Evolutionary conservation across 345 rosid genomes (phyloP), one percentile per base, ranked within the genome.

Genomic region (Sapria himalayana): DNA sequence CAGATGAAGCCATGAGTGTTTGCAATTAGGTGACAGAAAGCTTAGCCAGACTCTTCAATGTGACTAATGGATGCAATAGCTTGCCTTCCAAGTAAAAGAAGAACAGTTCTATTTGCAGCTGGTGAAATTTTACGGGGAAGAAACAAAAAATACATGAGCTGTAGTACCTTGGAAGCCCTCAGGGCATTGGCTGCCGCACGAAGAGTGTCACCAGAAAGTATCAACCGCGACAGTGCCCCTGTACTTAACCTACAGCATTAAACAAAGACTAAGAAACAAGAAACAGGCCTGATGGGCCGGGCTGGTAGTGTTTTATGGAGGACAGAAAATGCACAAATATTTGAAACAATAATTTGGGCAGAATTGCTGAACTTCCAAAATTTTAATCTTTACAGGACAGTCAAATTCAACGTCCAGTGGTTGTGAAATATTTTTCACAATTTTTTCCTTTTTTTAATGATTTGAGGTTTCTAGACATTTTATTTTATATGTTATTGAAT

Each of bases 171-270:
- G 39, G 77, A 62, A 48, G 60, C 54, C 56, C 98, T 69, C 47
- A 79, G 57, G 42, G 71, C 81, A 53, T 82, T 89, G 21, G 73
- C 93, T 3, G 84, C 84, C 70, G 64, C 52, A 31, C 93, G 63
- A 47, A 89, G 91, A 62, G 79, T 59, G 58, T 79, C 95, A 59
- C 82, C 72, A 1, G 86, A 79, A 15, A 82, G 71, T 56, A 89
- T 67, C 71, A 82, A 60, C 37, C 93, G 74, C 20, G 95, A 82
- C 25, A 89, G 49, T n/a, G 75, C 93, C 53, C 98, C 98, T 22
- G 95, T 76, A 57, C 91, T 79, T 67, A 82, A 64, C 59, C 98
- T 82, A 72, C 47, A 64, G 58, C 7, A 39, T 11, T 18, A 24
- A 39, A n/a, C 21, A 22, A 23, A 33, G 18, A 38, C 49, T 39